Evolutionary conservation across 805 yeast genomes (phyloP).

Genomic region (Pichia rugopelliculosa): DNA sequence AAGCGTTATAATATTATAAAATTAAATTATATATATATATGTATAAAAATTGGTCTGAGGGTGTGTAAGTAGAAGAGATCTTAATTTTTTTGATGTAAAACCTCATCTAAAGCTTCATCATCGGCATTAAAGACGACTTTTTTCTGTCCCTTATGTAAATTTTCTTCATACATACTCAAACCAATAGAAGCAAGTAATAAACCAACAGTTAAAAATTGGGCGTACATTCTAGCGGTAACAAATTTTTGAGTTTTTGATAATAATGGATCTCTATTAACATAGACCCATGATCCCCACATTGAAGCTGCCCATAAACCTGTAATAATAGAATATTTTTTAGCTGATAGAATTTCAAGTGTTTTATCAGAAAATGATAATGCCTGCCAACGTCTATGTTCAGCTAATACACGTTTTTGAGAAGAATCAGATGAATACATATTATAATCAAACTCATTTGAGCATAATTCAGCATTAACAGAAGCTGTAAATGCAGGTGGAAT

Average conservation of each 20-base stretch:
- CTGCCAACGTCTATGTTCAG: constrained; percentile 46
- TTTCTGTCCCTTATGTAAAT: constrained; percentile 18
- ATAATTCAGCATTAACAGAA: constrained; percentile 62
- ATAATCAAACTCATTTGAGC: constrained; percentile 60
- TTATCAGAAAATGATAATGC: constrained; percentile 42
- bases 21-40: background rate
- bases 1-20: background rate
- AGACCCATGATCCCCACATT: constrained; percentile 69
- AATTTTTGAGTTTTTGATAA: constrained; percentile 74
- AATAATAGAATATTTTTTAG: constrained; percentile 59
- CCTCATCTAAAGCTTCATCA: constrained; percentile 13
- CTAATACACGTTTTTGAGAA: constrained; percentile 34
- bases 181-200: constrained; percentile 64
- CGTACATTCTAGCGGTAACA: constrained; percentile 87
- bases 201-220: constrained; percentile 73
- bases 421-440: constrained; percentile 46
- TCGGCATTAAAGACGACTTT: constrained; percentile 6
- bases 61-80: too few species aligned
- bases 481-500: constrained; percentile 59
- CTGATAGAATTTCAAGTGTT: constrained; percentile 39
- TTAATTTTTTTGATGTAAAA: constrained; percentile 8
- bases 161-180: constrained; percentile 56
- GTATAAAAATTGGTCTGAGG: background rate
- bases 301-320: constrained; percentile 76
- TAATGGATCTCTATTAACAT: constrained; percentile 64